Percentiles rank a stretch among this genome's conserved stretches.
Conservation (phyloP, 495 filamentous ascomycete genomes). For the Cercophora samala region DNA sequence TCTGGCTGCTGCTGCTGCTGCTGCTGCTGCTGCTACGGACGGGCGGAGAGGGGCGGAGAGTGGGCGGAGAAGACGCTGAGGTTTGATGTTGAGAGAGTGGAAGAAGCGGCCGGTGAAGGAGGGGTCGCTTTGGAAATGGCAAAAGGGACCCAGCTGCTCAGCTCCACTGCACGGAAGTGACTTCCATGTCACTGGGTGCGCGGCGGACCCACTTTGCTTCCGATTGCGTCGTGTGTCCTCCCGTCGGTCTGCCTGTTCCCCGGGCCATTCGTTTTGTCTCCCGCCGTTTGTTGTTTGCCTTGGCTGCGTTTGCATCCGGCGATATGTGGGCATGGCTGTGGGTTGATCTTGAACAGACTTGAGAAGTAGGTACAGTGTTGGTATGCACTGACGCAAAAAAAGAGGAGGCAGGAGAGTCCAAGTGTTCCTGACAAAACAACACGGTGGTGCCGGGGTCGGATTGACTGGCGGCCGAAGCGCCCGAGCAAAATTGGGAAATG, state of each 20-base stretch:
- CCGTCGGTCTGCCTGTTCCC: neutral
- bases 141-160: conserved; percentile 1
- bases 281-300: neutral
- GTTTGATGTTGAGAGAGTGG: neutral
- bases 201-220: conserved; percentile 12
- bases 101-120: neutral
- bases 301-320: neutral
- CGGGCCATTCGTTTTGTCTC: neutral
- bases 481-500: conserved; percentile 13
- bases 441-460: conserved; percentile 4
- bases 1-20: neutral
- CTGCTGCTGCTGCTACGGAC: neutral
- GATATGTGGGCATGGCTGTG: no score
- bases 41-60: neutral
- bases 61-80: neutral
- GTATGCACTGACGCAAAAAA: neutral
- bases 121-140: neutral
- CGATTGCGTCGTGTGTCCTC: conserved; percentile 13
- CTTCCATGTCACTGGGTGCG: conserved; percentile 5
- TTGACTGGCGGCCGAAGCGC: conserved; percentile 15
- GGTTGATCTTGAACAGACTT: neutral
- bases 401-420: neutral
- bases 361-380: no score
- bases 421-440: neutral
- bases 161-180: conserved; percentile 15